Evolutionary conservation across 306 rosid genomes (phyloP), one percentile per base, ranked within the genome.

Genomic region (Crotalaria pallida): DNA sequence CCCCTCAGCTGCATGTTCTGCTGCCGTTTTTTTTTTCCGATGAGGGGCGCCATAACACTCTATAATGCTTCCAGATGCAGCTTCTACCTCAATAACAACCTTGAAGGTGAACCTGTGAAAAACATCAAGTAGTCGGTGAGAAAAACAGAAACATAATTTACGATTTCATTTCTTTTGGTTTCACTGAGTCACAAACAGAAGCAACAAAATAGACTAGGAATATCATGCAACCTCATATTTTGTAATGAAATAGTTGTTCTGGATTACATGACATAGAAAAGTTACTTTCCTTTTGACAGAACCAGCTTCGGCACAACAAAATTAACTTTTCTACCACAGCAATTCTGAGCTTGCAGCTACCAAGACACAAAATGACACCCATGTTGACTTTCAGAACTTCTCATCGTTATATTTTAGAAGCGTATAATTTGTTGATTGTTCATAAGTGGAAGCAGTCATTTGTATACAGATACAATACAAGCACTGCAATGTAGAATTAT

Each of bases 1-100:
- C 44, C 87, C 93, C 79, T 87, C 89, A 21, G 89, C 92, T 9
- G 90, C 88, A 0, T 85, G 74, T 43, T 87, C 86, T 67, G 88
- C 84, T 59, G 93, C 93, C 22, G 19, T 57, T 73, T 87, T 87
- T 89, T 87, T 87, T 44, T 63, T 84, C 5, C 11, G 33, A 40
- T 65, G 64, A 68, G 88, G 89, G 40, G 84, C 83, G 53, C 96
- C 78, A 58, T 76, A 84, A 78, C 86, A 83, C 84, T 85, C 91
- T 72, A 87, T 19, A 36, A 56, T 74, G 45, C 62, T 63, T 5
- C 24, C 33, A 10, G 71, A 67, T 66, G 51, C 70, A 16, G 61
- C 81, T 19, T 71, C 71, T 18, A 81, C 73, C 62, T 83, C 84
- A 64, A 88, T 26, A 18, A 12, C 49, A 67, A 83, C 94, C 80